Evolutionary conservation across 2,329 filamentous ascomycete species (phyloP).

Genomic region (Cercospora nicotianae): DNA sequence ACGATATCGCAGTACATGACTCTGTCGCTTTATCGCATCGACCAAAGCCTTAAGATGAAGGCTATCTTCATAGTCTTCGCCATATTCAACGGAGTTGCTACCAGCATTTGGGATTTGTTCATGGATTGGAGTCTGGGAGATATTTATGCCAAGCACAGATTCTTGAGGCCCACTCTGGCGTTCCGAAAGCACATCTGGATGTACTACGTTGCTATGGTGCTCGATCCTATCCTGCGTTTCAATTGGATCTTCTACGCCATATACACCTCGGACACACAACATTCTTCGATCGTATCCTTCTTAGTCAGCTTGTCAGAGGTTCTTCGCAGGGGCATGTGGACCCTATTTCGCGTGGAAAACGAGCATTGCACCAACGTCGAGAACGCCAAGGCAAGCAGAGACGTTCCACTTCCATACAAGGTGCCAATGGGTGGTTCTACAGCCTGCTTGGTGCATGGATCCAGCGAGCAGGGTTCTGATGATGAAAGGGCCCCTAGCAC

Average conservation of each 20-base stretch:
- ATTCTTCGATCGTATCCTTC: slow-evolving; percentile 81
- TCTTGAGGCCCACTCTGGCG: slow-evolving; percentile 72
- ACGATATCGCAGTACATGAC: slow-evolving; percentile 77
- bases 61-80: slow-evolving; percentile 79
- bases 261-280: slow-evolving; percentile 74
- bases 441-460: not conserved
- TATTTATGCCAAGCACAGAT: slow-evolving; percentile 61
- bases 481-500: not conserved
- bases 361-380: slow-evolving; percentile 91
- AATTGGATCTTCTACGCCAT: slow-evolving; percentile 94
- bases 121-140: slow-evolving; percentile 93
- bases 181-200: slow-evolving; percentile 71
- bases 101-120: slow-evolving; percentile 85
- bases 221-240: slow-evolving; percentile 85
- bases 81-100: slow-evolving; percentile 78
- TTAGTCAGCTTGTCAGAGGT: slow-evolving; percentile 76
- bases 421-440: slow-evolving; percentile 2
- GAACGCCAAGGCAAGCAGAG: slow-evolving; percentile 23
- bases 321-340: slow-evolving; percentile 84
- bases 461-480: slow-evolving; percentile 1
- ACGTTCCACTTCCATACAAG: slow-evolving; percentile 26
- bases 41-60: slow-evolving; percentile 56
- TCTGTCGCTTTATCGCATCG: slow-evolving; percentile 79
- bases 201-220: slow-evolving; percentile 81
- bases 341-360: slow-evolving; percentile 91